Evolutionary conservation across 441 rosid genomes (phyloP), one percentile per base, ranked within the genome.

Genomic region (Syzygium syzygioides): DNA sequence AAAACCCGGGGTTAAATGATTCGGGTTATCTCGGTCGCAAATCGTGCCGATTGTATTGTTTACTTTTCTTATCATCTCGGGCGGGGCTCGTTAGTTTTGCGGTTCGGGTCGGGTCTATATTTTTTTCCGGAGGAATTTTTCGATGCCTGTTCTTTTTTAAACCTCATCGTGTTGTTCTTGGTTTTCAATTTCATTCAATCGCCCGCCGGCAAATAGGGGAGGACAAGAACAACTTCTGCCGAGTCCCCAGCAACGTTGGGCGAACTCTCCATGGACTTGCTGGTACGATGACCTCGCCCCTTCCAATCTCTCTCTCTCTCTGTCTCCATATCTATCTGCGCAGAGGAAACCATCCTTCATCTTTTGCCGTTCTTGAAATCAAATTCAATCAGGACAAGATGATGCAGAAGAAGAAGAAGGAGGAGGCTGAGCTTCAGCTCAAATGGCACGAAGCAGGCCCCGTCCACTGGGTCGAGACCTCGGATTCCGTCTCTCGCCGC

Each of bases 381-480:
- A 79, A 50, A 79, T 79, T 45, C 84, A 4, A 79, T 79, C 84
- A 34, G 80, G 91, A 83, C 53, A 95, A 96, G 94, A 93, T 68
- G 91, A 95, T 91, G 88, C 88, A 95, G 88, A 94, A 64, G 92
- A 86, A 92, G 93, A 87, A 37, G 88, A 91, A 87, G 91, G 93
- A 94, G 94, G 94, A 62, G 68, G 19, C 68, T 32, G 52, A 71
- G 84, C 89, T 88, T 91, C 85, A 54, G 62, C 87, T 92, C 89
- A 30, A 56, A 53, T 71, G 83, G 5, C 89, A 90, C 18, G 93
- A 93, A 15, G 86, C 32, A 7, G 64, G 87, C 32, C 94, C 96
- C 3, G 90, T 97, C 79, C 87, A 76, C 90, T 98, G 99, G 99
- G 88, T 94, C 48, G 99, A 98, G 87, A 95, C 94, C 32, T 92